A percentile compares a stretch with the other conserved stretches of the same genome.
Evolutionary conservation across 768 basidiomycete genomes (phyloP).

Genomic region (Plicaturopsis crispa): DNA sequence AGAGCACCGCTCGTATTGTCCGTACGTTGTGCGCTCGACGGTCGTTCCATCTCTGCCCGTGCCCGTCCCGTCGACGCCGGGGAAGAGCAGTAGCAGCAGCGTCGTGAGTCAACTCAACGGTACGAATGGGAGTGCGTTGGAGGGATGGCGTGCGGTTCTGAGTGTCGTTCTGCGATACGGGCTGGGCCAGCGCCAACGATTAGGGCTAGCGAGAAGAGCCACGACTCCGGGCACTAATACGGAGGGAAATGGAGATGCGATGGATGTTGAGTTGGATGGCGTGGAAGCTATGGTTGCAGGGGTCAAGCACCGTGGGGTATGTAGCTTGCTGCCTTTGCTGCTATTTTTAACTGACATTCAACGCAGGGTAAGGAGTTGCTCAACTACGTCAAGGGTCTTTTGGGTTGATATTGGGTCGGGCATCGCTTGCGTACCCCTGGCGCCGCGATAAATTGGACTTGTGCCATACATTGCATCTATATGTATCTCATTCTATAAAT

Average conservation of each 20-base stretch:
- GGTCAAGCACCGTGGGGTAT: conserved; percentile 69
- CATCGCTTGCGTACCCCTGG: too few relatives aligned
- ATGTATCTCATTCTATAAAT: too few relatives aligned
- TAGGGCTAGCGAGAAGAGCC: conserved; percentile 9
- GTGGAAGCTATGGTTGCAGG: conserved; percentile 73
- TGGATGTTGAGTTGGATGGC: conserved; percentile 32
- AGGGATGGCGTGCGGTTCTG: conserved; percentile 81
- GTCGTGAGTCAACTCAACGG: conserved; percentile 25
- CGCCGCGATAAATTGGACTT: too few relatives aligned
- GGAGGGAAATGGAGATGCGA: conserved; percentile 10
- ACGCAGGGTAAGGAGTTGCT: conserved; percentile 62
- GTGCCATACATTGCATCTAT: too few relatives aligned
- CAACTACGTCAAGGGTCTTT: conserved; percentile 61
- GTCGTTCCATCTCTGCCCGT: conserved; percentile 48
- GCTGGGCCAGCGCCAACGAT: conserved; percentile 47
- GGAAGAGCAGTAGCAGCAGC: conserved; percentile 15
- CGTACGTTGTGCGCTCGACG: conserved; percentile 72
- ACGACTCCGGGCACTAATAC: conserved; percentile 27
- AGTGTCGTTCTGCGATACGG: conserved; percentile 61
- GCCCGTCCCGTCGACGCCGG: conserved; percentile 16
- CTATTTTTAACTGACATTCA: conserved; percentile 6
- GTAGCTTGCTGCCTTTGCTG: conserved; percentile 17
- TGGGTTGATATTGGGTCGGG: conserved; percentile 37
- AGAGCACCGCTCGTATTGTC: conserved; percentile 82
- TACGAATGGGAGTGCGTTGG: conserved; percentile 28